A percentile compares a stretch with the other conserved stretches of the same genome.
phyloP scores from a whole-genome alignment of 257 asterid species.

The Penstemon newberryi region DNA sequence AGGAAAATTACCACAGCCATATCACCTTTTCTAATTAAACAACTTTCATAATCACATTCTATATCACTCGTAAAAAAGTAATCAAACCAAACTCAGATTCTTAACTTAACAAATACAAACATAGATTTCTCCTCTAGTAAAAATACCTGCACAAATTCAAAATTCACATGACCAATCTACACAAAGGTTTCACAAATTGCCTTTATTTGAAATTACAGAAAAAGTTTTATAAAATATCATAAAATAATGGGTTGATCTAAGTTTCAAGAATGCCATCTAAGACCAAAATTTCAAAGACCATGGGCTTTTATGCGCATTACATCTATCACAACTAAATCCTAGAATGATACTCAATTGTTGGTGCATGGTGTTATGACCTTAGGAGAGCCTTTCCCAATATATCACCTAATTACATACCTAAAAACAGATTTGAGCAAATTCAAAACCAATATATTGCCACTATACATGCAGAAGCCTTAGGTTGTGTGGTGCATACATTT shows the following conservation, averaged over 20 bases:
- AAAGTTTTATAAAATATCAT: background rate
- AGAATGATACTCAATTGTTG: too few species aligned
- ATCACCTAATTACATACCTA: constrained; percentile 36
- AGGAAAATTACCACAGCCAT: background rate
- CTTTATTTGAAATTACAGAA: background rate
- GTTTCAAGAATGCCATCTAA: background rate
- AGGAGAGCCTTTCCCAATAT: background rate
- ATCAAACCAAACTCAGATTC: too few species aligned
- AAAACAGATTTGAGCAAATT: constrained; percentile 41
- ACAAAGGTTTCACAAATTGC: too few species aligned
- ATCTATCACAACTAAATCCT: background rate
- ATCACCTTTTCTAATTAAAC: background rate
- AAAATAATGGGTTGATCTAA: too few species aligned
- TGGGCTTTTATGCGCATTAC: background rate
- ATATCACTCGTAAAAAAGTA: too few species aligned
- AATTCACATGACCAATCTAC: background rate
- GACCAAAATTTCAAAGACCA: background rate
- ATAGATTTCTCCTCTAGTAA: background rate
- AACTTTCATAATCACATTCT: too few species aligned
- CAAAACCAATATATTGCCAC: constrained; percentile 46
- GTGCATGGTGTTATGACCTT: too few species aligned
- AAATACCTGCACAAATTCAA: background rate
- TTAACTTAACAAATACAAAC: background rate
- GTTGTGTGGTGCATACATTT: constrained; percentile 68
- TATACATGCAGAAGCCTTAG: constrained; percentile 42